phyloP scores from a whole-genome alignment of 768 basidiomycete species.

The Xanthoconium stramineum region DNA sequence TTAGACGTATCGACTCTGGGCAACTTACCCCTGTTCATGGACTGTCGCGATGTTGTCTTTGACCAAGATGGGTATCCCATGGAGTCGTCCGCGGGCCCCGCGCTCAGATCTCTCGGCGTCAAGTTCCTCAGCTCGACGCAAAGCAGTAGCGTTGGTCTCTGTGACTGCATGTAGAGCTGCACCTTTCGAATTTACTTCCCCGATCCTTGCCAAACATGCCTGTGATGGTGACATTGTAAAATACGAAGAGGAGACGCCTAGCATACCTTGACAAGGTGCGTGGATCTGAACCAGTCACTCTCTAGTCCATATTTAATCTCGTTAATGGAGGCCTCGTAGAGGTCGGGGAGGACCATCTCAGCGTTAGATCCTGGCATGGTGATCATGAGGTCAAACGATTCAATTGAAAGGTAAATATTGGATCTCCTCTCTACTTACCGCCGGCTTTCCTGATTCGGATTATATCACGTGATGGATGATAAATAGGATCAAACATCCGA shows the following conservation, averaged over 20 bases:
- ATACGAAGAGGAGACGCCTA: no score
- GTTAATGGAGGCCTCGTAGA: constrained; percentile 57
- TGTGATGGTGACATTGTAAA: constrained; percentile 20
- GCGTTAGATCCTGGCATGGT: background rate
- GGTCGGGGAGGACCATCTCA: constrained; percentile 38
- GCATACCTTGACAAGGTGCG: constrained; percentile 57
- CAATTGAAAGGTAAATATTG: background rate
- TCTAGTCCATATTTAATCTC: constrained; percentile 54
- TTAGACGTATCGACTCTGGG: background rate
- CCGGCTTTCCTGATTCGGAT: constrained; percentile 8
- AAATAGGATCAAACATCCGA: constrained; percentile 23
- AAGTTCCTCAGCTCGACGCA: constrained; percentile 47
- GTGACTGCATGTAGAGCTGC: constrained; percentile 55
- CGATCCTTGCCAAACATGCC: constrained; percentile 66
- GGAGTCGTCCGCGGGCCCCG: constrained; percentile 46
- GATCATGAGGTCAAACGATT: background rate
- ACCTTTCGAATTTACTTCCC: constrained; percentile 64
- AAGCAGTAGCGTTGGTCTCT: constrained; percentile 53
- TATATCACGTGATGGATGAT: constrained; percentile 10
- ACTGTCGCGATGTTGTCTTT: constrained; percentile 45
- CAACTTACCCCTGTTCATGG: constrained; percentile 24
- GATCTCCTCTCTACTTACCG: constrained; percentile 10
- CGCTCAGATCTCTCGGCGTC: constrained; percentile 49
- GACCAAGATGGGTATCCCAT: constrained; percentile 57
- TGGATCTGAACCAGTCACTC: constrained; percentile 50